A percentile compares a stretch with the other conserved stretches of the same genome.
These are phyloP conservation scores for Aspergillus nanangensis DNA, from an alignment of 495 filamentous ascomycete species.

Conservation along the genomic window DNA sequence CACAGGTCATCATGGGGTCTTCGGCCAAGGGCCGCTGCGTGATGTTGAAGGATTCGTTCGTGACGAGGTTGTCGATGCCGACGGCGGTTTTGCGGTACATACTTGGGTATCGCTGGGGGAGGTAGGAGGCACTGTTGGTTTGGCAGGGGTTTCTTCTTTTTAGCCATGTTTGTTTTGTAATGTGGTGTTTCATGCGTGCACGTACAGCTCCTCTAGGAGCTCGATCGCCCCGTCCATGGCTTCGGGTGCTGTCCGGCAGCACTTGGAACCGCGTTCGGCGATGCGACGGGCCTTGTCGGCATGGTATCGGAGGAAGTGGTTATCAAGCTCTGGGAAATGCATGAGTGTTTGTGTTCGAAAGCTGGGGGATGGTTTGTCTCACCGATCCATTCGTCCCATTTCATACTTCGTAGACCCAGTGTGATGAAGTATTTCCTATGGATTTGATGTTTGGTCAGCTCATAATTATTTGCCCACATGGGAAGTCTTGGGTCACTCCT, in stretches of 20 bases:
- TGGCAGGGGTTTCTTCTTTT: not conserved
- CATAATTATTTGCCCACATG: too few species aligned
- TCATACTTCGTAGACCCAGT: constrained; percentile 76
- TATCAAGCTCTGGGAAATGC: constrained; percentile 63
- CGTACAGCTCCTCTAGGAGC: constrained; percentile 69
- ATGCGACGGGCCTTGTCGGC: constrained; percentile 69
- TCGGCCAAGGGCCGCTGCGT: constrained; percentile 61
- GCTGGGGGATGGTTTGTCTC: constrained; percentile 3
- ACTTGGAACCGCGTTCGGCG: constrained; percentile 62
- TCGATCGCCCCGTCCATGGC: constrained; percentile 76
- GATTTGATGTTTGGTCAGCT: too few species aligned
- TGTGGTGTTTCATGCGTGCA: not conserved
- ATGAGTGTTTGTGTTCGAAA: constrained; percentile 7
- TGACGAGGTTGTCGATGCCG: constrained; percentile 69
- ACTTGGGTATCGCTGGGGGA: constrained; percentile 75
- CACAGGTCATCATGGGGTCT: constrained; percentile 76
- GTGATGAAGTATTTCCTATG: constrained; percentile 64
- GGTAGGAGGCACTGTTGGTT: constrained; percentile 51
- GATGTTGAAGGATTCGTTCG: constrained; percentile 71
- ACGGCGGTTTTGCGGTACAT: constrained; percentile 61
- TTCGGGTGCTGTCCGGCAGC: constrained; percentile 66
- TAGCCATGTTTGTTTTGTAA: not conserved
- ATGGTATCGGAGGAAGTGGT: constrained; percentile 74
- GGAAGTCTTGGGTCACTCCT: too few species aligned
- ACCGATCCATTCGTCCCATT: constrained; percentile 81